These are phyloP conservation scores for Lachancea sp. DNA, from an alignment of 805 yeast genomes.

Conservation along the genomic window DNA sequence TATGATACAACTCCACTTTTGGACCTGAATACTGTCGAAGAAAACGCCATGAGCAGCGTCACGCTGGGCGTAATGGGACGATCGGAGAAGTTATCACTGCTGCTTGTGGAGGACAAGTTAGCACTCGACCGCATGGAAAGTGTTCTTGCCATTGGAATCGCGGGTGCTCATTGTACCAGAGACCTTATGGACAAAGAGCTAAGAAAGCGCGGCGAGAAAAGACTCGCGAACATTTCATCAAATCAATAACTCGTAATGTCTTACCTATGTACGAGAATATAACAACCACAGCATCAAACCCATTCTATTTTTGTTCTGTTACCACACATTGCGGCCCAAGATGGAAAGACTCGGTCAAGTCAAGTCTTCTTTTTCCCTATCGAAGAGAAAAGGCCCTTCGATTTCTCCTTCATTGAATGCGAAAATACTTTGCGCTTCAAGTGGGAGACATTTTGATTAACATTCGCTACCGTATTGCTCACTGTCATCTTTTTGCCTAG, in stretches of 20 bases:
- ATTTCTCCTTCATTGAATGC: slow-evolving; percentile 45
- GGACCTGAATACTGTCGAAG: slow-evolving; percentile 80
- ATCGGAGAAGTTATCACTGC: slow-evolving; percentile 67
- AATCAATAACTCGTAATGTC: not conserved
- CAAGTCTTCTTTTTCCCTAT: slow-evolving; percentile 47
- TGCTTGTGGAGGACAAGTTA: slow-evolving; percentile 75
- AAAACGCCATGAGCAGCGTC: slow-evolving; percentile 69
- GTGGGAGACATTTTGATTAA: slow-evolving; percentile 44
- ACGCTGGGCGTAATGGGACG: slow-evolving; percentile 83
- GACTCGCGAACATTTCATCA: slow-evolving; percentile 39
- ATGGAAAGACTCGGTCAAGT: too few relatives aligned
- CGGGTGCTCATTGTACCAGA: slow-evolving; percentile 78
- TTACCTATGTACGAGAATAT: not conserved
- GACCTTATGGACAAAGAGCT: slow-evolving; percentile 83
- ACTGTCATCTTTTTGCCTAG: slow-evolving; percentile 34
- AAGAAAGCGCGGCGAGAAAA: slow-evolving; percentile 62
- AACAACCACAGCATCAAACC: not conserved
- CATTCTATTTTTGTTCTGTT: not conserved
- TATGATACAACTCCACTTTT: slow-evolving; percentile 72
- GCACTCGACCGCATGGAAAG: slow-evolving; percentile 76
- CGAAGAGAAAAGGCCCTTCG: slow-evolving; percentile 47
- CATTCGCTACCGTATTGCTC: slow-evolving; percentile 36
- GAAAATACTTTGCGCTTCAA: slow-evolving; percentile 45
- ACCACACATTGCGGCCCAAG: not conserved
- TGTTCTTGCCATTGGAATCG: slow-evolving; percentile 72